These are phyloP conservation scores for Grigorovia humatica DNA, from an alignment of 805 yeast genomes.

Conservation along the genomic window DNA sequence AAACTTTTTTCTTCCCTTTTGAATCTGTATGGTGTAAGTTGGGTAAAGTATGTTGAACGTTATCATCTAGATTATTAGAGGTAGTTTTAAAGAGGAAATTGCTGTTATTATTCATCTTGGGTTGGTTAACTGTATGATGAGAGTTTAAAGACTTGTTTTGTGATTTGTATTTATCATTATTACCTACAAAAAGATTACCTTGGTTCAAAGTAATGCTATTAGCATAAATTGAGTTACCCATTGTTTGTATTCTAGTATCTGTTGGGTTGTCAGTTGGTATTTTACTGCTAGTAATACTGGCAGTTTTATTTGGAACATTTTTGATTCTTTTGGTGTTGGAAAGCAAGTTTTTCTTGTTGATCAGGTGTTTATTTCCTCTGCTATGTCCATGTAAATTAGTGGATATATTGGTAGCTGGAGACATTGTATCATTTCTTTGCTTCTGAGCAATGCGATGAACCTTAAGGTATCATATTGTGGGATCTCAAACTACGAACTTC, in stretches of 20 bases:
- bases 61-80: constrained; percentile 1
- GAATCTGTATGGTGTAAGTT: not conserved
- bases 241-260: not conserved
- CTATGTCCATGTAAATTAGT: constrained; percentile 13
- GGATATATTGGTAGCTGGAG: constrained; percentile 7
- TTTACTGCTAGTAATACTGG: not conserved
- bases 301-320: not conserved
- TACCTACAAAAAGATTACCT: constrained; percentile 22
- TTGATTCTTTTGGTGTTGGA: not conserved
- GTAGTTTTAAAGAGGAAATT: not conserved
- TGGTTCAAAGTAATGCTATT: constrained; percentile 19
- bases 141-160: not conserved
- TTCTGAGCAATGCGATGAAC: too few species aligned
- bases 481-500: too few species aligned
- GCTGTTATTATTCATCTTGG: not conserved
- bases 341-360: not conserved
- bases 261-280: not conserved
- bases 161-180: constrained; percentile 5
- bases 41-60: not conserved
- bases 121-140: not conserved
- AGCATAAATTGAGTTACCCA: constrained; percentile 14
- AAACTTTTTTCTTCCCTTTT: not conserved
- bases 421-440: not conserved
- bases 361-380: constrained; percentile 1
- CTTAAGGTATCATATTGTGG: too few species aligned